Evolutionary conservation across 306 rosid genomes (phyloP), one percentile per base, ranked within the genome.

Genomic region (Trifolium fragiferum): DNA sequence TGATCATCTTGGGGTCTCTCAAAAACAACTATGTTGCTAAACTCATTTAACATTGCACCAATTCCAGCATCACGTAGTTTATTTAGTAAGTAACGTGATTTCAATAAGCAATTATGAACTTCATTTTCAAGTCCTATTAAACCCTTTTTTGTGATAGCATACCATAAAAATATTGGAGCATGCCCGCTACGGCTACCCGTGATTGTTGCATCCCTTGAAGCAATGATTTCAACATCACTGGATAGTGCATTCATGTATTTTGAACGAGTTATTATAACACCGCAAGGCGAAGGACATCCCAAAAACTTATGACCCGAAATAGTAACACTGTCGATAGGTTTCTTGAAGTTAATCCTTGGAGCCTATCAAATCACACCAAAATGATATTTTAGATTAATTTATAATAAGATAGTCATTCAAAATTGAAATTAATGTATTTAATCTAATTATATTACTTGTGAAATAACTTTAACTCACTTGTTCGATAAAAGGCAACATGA

Each of bases 41-140:
- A 86, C 72, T 87, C 84, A 10, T 90, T 87, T 53, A 78, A 83
- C 96, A 90, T 87, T 11, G 86, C 92, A 68, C 92, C 84, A 23
- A 6, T 46, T 9, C 49, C 60, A 49, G 14, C 47, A 44, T 5
- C 33, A 6, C 23, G 70, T 19, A 90, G 84, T 44, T 74, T 75
- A 37, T 57, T 86, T 71, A 74, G 82, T 70, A 90, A 80, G 81
- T 71, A 82, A 82, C 23, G 10, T 59, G 77, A 68, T 40, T 43
- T 73, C 4, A 76, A 77, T 33, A 47, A 41, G 44, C 77, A 73
- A 8, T 15, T 27, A 1, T 41, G 61, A 33, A 32, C 60, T 6
- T 73, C 77, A 9, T 27, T 59, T 18, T 59, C 10, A 6, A 73
- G 57, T 11, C 58, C 77, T 25, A 12, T n/a, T 27, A 59, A 40